These are phyloP conservation scores for Articulospora tetracladia DNA, from an alignment of 495 filamentous ascomycete species.

Conservation along the genomic window DNA sequence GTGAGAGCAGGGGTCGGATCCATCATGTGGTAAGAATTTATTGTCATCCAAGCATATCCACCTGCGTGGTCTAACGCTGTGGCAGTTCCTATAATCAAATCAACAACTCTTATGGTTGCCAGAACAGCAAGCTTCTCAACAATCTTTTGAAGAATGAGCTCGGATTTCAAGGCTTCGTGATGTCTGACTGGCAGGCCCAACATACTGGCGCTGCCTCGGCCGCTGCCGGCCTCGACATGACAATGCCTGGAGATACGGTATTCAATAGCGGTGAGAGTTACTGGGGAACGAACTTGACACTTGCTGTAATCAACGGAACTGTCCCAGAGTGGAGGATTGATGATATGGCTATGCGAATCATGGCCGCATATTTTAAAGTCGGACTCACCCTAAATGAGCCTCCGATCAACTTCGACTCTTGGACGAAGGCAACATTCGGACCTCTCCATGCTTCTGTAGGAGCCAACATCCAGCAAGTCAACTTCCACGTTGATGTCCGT, in stretches of 20 bases:
- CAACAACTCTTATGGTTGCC: conserved; percentile 68
- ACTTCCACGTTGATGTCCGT: conserved; percentile 83
- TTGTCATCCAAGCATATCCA: background rate
- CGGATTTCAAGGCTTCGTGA: conserved; percentile 90
- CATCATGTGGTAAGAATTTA: conserved; percentile 64
- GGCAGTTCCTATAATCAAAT: conserved; percentile 76
- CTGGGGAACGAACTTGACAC: conserved; percentile 85
- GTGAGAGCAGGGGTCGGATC: conserved; percentile 75
- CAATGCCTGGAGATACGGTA: conserved; percentile 83
- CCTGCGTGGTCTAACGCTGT: background rate
- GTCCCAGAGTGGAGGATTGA: conserved; percentile 86
- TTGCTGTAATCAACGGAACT: conserved; percentile 88
- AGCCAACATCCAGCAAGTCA: conserved; percentile 66
- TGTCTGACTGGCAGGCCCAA: conserved; percentile 88
- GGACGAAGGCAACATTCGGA: conserved; percentile 75
- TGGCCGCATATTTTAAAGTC: conserved; percentile 90
- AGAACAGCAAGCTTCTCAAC: conserved; percentile 73
- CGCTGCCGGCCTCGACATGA: conserved; percentile 87
- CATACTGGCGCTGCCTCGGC: conserved; percentile 76
- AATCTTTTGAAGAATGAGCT: conserved; percentile 87
- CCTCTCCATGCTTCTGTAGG: conserved; percentile 57
- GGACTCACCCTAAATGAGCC: conserved; percentile 44
- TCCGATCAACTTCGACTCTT: conserved; percentile 86
- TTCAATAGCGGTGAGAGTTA: conserved; percentile 72
- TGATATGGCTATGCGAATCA: conserved; percentile 89